These are phyloP conservation scores for Boletus subparvulus DNA, from an alignment of 768 basidiomycete species.

Conservation along the genomic window DNA sequence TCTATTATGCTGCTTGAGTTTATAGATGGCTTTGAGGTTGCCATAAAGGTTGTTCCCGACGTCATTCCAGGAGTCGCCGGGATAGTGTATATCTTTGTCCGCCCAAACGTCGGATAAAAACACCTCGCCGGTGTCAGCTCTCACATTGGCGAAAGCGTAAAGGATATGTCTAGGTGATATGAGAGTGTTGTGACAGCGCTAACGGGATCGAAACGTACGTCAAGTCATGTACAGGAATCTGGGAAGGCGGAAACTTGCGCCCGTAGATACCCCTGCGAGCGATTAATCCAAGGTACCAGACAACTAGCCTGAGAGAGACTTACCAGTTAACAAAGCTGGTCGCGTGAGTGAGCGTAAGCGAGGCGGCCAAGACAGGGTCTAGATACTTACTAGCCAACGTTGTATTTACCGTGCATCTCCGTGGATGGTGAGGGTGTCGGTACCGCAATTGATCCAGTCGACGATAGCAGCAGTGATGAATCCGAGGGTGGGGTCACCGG, in stretches of 20 bases:
- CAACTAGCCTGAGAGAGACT: neutral
- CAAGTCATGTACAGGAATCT: slow-evolving; percentile 80
- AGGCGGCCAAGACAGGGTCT: neutral
- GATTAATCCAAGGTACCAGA: slow-evolving; percentile 6
- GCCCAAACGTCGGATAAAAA: slow-evolving; percentile 89
- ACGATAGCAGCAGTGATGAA: neutral
- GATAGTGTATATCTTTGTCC: slow-evolving; percentile 96
- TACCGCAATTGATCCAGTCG: slow-evolving; percentile 6
- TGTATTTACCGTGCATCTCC: slow-evolving; percentile 59
- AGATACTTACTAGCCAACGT: slow-evolving; percentile 73
- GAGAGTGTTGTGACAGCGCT: slow-evolving; percentile 5
- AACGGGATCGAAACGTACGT: slow-evolving; percentile 54
- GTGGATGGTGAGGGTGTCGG: slow-evolving; percentile 29
- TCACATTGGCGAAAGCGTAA: slow-evolving; percentile 91
- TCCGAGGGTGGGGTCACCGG: slow-evolving; percentile 4
- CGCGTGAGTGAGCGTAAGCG: slow-evolving; percentile 6
- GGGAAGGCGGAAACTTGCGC: slow-evolving; percentile 83
- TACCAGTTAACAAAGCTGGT: slow-evolving; percentile 78
- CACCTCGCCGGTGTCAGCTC: slow-evolving; percentile 82
- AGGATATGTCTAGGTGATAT: slow-evolving; percentile 66
- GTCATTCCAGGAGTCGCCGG: slow-evolving; percentile 95
- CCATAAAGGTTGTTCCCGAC: slow-evolving; percentile 88
- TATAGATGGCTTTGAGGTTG: slow-evolving; percentile 91
- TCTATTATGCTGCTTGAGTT: slow-evolving; percentile 83
- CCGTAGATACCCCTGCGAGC: slow-evolving; percentile 86